Evolutionary conservation across 768 basidiomycete genomes (phyloP).

Genomic region (Podaxis sp.): DNA sequence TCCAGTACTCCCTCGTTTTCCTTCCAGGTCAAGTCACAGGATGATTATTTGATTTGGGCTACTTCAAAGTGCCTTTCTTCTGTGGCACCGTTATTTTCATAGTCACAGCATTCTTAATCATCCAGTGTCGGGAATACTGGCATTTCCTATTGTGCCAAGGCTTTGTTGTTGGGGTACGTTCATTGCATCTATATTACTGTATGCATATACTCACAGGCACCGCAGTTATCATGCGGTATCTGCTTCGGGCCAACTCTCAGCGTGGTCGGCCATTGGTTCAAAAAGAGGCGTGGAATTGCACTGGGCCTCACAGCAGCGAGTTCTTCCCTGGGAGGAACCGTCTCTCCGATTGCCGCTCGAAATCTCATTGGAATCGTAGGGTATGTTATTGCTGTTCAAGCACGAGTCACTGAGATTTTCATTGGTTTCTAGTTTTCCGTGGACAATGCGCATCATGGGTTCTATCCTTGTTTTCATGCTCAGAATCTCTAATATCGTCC

Average conservation of each 20-base stretch:
- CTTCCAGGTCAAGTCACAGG: constrained; percentile 52
- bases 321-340: constrained; percentile 59
- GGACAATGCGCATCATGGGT: constrained; percentile 68
- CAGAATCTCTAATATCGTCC: constrained; percentile 45
- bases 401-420: not conserved
- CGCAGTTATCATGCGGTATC: constrained; percentile 23
- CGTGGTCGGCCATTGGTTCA: constrained; percentile 66
- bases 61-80: constrained; percentile 48
- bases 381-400: constrained; percentile 31
- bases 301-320: constrained; percentile 56
- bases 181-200: not conserved
- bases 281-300: constrained; percentile 50
- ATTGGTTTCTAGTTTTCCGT: constrained; percentile 50
- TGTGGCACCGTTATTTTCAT: constrained; percentile 43
- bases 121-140: constrained; percentile 63
- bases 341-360: constrained; percentile 60
- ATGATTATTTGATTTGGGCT: constrained; percentile 62
- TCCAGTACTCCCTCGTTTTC: constrained; percentile 49
- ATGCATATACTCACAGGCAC: not conserved
- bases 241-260: constrained; percentile 50
- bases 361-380: constrained; percentile 53
- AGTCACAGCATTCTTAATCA: constrained; percentile 48
- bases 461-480: constrained; percentile 54
- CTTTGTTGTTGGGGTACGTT: constrained; percentile 48
- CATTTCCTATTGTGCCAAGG: constrained; percentile 69